phyloP scores from a whole-genome alignment of 1,284 basidiomycete genomes.

The Leccinum subrobustum region DNA sequence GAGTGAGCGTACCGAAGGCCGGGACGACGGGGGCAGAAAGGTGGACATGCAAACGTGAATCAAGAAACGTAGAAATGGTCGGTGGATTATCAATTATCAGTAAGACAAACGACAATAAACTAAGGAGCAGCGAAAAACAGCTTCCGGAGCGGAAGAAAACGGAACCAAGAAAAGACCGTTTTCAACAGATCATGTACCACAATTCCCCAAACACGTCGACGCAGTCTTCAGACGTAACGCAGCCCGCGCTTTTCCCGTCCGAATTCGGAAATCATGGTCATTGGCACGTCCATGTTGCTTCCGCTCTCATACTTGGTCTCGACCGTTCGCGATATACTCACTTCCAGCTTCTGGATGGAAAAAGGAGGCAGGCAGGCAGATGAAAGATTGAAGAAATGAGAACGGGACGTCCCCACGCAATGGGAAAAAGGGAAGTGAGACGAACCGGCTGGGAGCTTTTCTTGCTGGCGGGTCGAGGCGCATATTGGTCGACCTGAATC shows the following conservation, averaged over 20 bases:
- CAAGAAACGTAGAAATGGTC: background rate
- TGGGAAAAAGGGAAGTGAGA: no score
- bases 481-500: no score
- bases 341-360: constrained; percentile 12
- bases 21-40: background rate
- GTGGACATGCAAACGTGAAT: background rate
- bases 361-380: background rate
- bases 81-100: background rate
- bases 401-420: background rate
- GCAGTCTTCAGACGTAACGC: no score
- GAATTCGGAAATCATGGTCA: background rate
- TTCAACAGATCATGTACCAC: background rate
- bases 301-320: constrained; percentile 15
- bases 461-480: no score
- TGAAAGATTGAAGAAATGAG: background rate
- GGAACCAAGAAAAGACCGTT: background rate
- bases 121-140: background rate
- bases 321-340: constrained; percentile 17
- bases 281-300: background rate
- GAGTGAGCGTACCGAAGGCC: background rate
- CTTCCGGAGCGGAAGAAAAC: background rate
- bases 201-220: background rate
- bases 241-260: background rate
- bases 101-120: background rate
- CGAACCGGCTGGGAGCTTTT: no score